Conservation (phyloP, 352 stramenopile species). For the Vaucheria bursata region DNA sequence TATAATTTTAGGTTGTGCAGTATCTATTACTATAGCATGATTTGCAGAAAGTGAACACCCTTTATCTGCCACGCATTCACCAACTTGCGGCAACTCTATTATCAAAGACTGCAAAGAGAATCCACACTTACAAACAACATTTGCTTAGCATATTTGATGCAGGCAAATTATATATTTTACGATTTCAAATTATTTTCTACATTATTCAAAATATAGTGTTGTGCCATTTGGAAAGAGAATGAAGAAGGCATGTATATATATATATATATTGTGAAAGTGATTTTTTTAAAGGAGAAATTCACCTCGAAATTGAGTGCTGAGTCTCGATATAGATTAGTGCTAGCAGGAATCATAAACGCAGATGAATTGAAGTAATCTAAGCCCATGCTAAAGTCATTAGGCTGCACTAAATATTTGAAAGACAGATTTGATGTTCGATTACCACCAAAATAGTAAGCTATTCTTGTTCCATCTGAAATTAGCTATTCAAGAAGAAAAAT, state of each 20-base stretch:
- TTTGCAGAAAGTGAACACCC: constrained; percentile 30
- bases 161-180: too few species aligned
- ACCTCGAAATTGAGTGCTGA: too few species aligned
- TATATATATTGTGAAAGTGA: too few species aligned
- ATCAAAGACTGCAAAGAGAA: neutral
- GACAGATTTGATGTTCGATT: constrained; percentile 10
- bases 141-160: too few species aligned
- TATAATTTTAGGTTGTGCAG: constrained; percentile 6
- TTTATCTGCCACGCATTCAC: constrained; percentile 29
- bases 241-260: too few species aligned
- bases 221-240: too few species aligned
- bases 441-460: neutral
- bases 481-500: too few species aligned
- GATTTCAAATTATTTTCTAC: too few species aligned
- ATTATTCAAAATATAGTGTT: too few species aligned
- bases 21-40: constrained; percentile 23
- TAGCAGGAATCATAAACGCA: neutral
- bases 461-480: neutral
- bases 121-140: too few species aligned
- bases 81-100: constrained; percentile 20
- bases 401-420: constrained; percentile 29
- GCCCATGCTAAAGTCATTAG: constrained; percentile 20
- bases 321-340: neutral
- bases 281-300: too few species aligned
- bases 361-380: constrained; percentile 13